Base-by-base conservation (phyloP, 345 rosid species). In the Brassica incana region DNA sequence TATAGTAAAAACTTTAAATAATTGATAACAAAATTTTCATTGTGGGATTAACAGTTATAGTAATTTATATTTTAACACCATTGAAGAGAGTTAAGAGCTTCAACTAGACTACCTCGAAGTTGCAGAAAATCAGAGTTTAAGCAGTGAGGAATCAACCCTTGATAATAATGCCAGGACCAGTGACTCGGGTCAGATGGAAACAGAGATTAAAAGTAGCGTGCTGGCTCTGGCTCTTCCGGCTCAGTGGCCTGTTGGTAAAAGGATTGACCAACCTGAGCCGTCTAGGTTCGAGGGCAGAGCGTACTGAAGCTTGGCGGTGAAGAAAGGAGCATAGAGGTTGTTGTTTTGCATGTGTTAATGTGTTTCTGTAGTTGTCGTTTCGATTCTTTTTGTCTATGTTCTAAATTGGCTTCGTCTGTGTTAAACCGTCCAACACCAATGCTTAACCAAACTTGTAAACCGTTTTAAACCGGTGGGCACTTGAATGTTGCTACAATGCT, bases 291-390 rank as follows among this genome's bases (percentile, higher is more conserved):
- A 87, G 92, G 84, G 83, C 61, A 9, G 95, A 89, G 78, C 89
- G 89, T 64, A 86, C 86, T 20, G 91, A 86, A 85, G 84, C 91
- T 48, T 88, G 90, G 93, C 72, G 90, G 71, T 91, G 85, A 85
- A 81, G 5, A 58, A 52, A 2, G 8, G 63, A 78, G 64, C 38
- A 62, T 25, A 69, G 69, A 59, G 32, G 18, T 38, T 25, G 3
- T 50, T 25, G 56, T 64, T 77, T 18, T 78, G 68, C 60, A 58
- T 45, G 25, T 78, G 81, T 72, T 54, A 56, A 36, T 77, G 72
- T 78, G 45, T 61, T 70, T 78, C 43, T 54, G 72, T 78, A 64
- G 7, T 27, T 36, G 33, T 65, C 62, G 72, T 71, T 56, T 50
- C 29, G 12, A 52, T 54, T 30, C 32, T 52, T 78, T 72, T 78